Conservation (phyloP, 768 basidiomycete species). For the Porpolomopsis calyptriformis region DNA sequence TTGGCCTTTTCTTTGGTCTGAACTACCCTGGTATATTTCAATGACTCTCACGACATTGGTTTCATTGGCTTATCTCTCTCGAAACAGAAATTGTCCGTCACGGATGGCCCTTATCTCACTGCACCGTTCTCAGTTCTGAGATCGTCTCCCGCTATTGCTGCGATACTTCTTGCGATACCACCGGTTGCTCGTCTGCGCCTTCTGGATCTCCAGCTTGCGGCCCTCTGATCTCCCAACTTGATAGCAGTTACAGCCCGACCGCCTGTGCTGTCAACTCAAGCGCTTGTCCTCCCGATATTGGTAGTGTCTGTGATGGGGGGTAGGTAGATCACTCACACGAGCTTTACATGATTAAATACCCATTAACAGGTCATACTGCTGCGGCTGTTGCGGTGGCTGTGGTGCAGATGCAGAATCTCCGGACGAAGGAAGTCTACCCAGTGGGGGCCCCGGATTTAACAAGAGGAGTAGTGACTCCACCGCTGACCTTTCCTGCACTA, state of each 20-base stretch:
- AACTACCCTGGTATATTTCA: constrained; percentile 11
- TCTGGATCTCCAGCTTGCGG: constrained; percentile 7
- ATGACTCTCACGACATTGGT: background rate
- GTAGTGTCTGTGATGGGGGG: constrained; percentile 13
- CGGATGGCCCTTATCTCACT: constrained; percentile 14
- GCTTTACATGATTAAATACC: no score
- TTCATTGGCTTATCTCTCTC: background rate
- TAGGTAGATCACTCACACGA: no score
- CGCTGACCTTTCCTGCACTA: constrained; percentile 5
- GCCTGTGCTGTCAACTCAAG: constrained; percentile 7
- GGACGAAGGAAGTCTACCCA: no score
- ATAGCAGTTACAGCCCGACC: constrained; percentile 9
- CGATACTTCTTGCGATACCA: constrained; percentile 7
- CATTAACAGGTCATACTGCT: constrained; percentile 14
- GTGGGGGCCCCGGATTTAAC: no score
- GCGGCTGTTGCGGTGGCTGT: no score
- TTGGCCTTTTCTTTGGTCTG: constrained; percentile 13
- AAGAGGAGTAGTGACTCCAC: constrained; percentile 2
- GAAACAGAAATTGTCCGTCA: constrained; percentile 12
- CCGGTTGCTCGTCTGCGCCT: constrained; percentile 7
- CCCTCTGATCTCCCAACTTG: constrained; percentile 9
- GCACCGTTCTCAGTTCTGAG: constrained; percentile 10
- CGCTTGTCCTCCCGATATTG: constrained; percentile 9
- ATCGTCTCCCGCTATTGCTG: constrained; percentile 13
- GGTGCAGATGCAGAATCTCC: no score